Conservation (phyloP, 345 rosid genomes). For the Eucalyptus tenuipes region DNA sequence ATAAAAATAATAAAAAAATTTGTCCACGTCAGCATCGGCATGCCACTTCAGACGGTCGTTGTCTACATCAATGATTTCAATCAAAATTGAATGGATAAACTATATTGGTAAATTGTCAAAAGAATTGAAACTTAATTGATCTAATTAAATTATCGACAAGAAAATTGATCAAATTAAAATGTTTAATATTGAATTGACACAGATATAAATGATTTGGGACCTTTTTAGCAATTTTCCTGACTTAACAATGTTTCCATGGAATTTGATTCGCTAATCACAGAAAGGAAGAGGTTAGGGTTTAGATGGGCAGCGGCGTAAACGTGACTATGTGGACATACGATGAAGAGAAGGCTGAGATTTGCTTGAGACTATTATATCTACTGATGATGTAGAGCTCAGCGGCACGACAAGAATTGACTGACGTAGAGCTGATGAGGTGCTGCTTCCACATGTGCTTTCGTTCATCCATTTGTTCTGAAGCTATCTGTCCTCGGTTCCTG, state of each 20-base stretch:
- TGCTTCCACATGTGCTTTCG: background rate
- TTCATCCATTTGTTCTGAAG: background rate
- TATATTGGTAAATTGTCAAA: no score
- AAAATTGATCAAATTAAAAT: background rate
- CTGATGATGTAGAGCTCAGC: background rate
- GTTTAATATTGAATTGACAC: no score
- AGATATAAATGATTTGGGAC: no score
- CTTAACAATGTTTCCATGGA: background rate
- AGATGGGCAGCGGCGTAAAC: rapidly evolving
- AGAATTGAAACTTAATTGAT: rapidly evolving
- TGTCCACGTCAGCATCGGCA: rapidly evolving
- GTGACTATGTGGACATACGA: background rate
- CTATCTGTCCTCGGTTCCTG: background rate
- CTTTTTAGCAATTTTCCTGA: background rate
- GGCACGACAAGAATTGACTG: background rate
- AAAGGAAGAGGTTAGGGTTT: background rate
- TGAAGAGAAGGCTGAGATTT: background rate
- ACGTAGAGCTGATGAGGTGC: background rate
- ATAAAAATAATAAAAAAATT: no score
- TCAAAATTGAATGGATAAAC: rapidly evolving
- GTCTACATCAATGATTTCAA: rapidly evolving
- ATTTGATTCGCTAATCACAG: background rate
- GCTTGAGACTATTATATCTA: background rate
- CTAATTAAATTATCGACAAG: no score
- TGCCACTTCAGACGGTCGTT: rapidly evolving